These are phyloP conservation scores for Pascua guehoae DNA, from an alignment of 1,284 basidiomycete genomes.

Conservation along the genomic window DNA sequence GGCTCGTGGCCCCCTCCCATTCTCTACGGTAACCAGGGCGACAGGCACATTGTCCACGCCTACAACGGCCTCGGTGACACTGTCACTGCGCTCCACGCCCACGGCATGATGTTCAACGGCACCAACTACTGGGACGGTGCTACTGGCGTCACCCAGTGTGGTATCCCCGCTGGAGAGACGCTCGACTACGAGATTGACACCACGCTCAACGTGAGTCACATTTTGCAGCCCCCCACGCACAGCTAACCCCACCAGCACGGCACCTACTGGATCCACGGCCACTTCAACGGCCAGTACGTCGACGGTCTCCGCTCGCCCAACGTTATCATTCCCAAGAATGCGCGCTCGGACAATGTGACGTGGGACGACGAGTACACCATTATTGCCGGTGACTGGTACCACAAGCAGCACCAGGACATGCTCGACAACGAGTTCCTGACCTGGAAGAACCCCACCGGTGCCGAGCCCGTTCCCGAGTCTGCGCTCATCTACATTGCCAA, in stretches of 20 bases:
- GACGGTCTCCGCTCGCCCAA: constrained; percentile 56
- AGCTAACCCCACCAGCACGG: constrained; percentile 50
- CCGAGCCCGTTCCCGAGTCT: constrained; percentile 83
- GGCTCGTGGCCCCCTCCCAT: constrained; percentile 87
- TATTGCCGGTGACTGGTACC: constrained; percentile 75
- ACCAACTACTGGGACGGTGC: constrained; percentile 87
- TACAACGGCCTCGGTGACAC: constrained; percentile 65
- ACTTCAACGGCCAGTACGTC: constrained; percentile 71
- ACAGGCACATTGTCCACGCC: constrained; percentile 65
- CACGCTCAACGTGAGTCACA: constrained; percentile 8
- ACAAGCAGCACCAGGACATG: constrained; percentile 61
- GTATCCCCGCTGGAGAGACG: constrained; percentile 70
- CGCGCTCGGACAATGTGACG: constrained; percentile 50
- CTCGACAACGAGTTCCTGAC: constrained; percentile 70
- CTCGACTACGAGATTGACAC: constrained; percentile 81
- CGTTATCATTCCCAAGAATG: constrained; percentile 62
- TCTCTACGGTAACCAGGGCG: constrained; percentile 65
- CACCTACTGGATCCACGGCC: constrained; percentile 81
- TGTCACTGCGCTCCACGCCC: constrained; percentile 61
- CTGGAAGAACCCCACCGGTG: constrained; percentile 69
- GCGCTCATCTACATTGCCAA: constrained; percentile 74
- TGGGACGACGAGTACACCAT: constrained; percentile 94
- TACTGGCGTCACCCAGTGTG: constrained; percentile 75
- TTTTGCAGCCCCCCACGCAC: not conserved
- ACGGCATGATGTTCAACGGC: constrained; percentile 90